Evolutionary conservation across 2,329 filamentous ascomycete species (phyloP), one percentile per base, ranked within the genome.

Genomic region (Cladosporium sp.): DNA sequence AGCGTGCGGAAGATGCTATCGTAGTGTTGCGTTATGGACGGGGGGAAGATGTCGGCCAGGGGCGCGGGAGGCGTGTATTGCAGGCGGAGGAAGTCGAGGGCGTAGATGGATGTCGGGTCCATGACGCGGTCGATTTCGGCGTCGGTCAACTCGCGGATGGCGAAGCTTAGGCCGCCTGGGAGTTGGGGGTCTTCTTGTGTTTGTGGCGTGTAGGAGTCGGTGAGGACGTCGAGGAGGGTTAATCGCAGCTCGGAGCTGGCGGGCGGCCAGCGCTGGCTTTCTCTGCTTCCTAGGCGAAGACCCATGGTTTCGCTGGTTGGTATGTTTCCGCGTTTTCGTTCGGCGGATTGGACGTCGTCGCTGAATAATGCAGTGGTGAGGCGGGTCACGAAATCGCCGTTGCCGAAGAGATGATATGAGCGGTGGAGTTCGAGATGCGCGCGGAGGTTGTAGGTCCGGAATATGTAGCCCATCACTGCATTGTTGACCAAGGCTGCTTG

Each of bases 161-260:
- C 83, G 65, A 99, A 97, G 66, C 74, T 67, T 58, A 78, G 65
- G 30, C 69, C 67, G 1, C 73, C 72, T 0, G 73, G 71, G 1
- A 75, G 64, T 20, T 72, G 24, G 30, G 48, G 24, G 19, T 36
- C 43, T 40, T 38, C 11, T 47, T 58, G n/a, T n/a, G 52, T 60
- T 7, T n/a, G 54, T 7, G 68, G 68, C 41, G 71, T 69, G 58
- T 89, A 89, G 56, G 83, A 88, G 56, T 96, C 91, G 2, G 80
- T 79, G 6, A 97, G 73, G 1, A 97, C 80, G 0, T 89, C 90
- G 79, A 91, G 95, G 15, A 99, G 75, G 0, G 89, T 89, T 4
- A 97, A 76, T 8, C 90, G 83, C n/a, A 99, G 73, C 66, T 97
- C 93, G 0, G 91, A 96, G 66, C 88, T 95, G 19, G 90, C 90